Conservation (phyloP, 176 grass and related monocot genomes). For the Ensete ventricosum region DNA sequence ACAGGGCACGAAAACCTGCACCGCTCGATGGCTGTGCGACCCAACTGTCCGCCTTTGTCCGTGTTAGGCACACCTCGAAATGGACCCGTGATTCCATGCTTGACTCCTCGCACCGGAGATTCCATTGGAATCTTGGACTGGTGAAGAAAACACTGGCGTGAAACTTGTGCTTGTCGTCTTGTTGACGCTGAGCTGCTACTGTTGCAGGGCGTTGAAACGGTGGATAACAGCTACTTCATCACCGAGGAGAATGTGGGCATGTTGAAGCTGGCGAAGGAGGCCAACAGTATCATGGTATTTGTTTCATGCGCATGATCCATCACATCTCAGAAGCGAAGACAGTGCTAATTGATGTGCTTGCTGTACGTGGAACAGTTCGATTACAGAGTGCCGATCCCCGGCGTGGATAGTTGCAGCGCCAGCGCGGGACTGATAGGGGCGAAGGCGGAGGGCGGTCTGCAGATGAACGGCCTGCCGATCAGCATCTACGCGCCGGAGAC, state of each 20-base stretch:
- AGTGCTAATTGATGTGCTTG: too few species aligned
- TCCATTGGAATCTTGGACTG: too few species aligned
- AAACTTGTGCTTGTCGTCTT: not conserved
- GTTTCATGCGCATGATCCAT: too few species aligned
- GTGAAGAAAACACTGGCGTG: too few species aligned
- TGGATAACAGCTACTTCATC: conserved; percentile 18
- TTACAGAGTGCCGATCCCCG: conserved; percentile 5
- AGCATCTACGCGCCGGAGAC: conserved; percentile 17
- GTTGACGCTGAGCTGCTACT: not conserved
- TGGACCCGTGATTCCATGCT: too few species aligned
- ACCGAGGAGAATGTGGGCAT: conserved; percentile 11
- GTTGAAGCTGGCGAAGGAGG: conserved; percentile 12
- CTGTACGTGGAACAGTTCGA: not conserved
- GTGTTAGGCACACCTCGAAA: too few species aligned
- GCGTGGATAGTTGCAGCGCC: not conserved
- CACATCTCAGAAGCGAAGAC: too few species aligned
- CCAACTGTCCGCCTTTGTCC: too few species aligned
- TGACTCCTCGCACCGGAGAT: too few species aligned
- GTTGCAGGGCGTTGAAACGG: not conserved
- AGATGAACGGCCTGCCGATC: conserved; percentile 19
- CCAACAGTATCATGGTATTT: conserved; percentile 10
- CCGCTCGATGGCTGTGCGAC: too few species aligned
- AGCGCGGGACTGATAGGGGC: not conserved
- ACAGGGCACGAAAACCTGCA: too few species aligned
- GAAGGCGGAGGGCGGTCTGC: not conserved